These are phyloP conservation scores for Borealophlyctis nickersoniae DNA, from an alignment of 192 early-diverging fungal genomes.

Conservation along the genomic window DNA sequence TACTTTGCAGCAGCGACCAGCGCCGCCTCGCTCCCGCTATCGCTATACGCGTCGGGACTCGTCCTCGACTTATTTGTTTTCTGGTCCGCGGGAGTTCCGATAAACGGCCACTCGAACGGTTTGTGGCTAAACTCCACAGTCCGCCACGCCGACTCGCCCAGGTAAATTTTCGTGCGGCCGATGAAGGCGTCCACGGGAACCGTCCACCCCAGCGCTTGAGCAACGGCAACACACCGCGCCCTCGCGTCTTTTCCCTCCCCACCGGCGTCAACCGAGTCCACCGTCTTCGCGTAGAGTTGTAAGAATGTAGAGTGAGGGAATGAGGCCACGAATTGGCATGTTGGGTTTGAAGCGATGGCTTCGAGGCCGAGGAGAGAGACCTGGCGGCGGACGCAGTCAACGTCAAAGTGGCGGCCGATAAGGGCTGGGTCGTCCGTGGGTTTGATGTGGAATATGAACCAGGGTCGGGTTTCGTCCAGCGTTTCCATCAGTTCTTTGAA, in stretches of 20 bases:
- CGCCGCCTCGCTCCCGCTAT: background rate
- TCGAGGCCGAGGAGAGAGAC: slow-evolving; percentile 63
- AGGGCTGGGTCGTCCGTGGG: slow-evolving; percentile 11
- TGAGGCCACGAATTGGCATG: slow-evolving; percentile 65
- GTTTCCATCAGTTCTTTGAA: slow-evolving; percentile 72
- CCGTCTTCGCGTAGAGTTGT: slow-evolving; percentile 51
- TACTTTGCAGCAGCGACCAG: background rate
- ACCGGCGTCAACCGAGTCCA: background rate
- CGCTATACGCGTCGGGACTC: background rate
- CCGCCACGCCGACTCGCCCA: slow-evolving; percentile 76
- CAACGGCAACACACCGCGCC: slow-evolving; percentile 19
- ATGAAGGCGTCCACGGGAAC: slow-evolving; percentile 5
- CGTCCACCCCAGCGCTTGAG: slow-evolving; percentile 3
- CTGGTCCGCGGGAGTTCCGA: background rate
- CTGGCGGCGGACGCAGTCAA: slow-evolving; percentile 66
- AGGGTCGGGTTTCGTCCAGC: slow-evolving; percentile 65
- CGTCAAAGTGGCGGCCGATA: slow-evolving; percentile 57
- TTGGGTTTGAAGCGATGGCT: slow-evolving; percentile 61
- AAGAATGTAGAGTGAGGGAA: slow-evolving; percentile 72
- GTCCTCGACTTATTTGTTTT: background rate
- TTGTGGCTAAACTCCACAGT: slow-evolving; percentile 75
- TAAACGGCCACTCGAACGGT: slow-evolving; percentile 51
- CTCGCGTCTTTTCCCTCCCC: slow-evolving; percentile 2
- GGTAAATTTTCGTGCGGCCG: slow-evolving; percentile 53
- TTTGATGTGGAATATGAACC: slow-evolving; percentile 78